phyloP scores from a whole-genome alignment of 495 filamentous ascomycete genomes.

The Tuber calosporum region DNA sequence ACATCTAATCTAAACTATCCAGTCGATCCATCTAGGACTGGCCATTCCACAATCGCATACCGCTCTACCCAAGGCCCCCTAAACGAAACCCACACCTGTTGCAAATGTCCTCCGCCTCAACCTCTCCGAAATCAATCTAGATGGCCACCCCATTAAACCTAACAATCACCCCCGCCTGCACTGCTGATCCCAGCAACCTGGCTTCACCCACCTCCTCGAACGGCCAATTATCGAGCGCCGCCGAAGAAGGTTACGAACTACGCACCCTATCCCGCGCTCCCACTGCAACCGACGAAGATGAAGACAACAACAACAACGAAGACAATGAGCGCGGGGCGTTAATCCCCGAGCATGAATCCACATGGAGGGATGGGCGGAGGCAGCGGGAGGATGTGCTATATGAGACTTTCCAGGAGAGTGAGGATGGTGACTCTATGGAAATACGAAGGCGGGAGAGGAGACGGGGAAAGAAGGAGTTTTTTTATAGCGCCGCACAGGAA shows the following conservation, averaged over 20 bases:
- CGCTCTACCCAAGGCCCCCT: background rate
- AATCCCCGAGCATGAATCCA: conserved; percentile 12
- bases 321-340: conserved; percentile 25
- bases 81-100: background rate
- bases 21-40: background rate
- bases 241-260: conserved; percentile 25
- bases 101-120: background rate
- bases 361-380: conserved; percentile 12
- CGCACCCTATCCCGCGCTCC: conserved; percentile 15
- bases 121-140: conserved; percentile 12
- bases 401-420: conserved; percentile 31
- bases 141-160: conserved; percentile 15
- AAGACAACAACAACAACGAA: conserved; percentile 4
- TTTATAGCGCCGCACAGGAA: conserved; percentile 74
- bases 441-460: conserved; percentile 15
- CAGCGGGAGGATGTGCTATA: conserved; percentile 34
- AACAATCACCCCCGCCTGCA: conserved; percentile 21
- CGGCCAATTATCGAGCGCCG: conserved; percentile 15
- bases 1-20: conserved; percentile 4
- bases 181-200: conserved; percentile 13
- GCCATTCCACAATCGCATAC: background rate
- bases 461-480: conserved; percentile 28
- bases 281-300: background rate
- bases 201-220: conserved; percentile 24
- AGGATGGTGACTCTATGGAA: conserved; percentile 14